These are phyloP conservation scores for Boechera retrofracta DNA, from an alignment of 345 rosid species.

Conservation along the genomic window DNA sequence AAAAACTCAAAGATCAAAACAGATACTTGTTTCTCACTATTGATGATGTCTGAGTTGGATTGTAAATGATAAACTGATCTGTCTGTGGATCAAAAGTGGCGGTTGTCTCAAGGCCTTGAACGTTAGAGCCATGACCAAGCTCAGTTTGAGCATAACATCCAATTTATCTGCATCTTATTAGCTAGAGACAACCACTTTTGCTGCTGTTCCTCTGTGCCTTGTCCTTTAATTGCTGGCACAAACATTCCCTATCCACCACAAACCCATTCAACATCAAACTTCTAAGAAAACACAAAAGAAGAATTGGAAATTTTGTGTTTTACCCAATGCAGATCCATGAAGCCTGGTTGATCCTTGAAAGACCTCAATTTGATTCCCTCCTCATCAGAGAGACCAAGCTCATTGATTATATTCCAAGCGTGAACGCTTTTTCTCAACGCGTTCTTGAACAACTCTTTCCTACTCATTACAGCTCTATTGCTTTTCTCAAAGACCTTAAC, in stretches of 20 bases:
- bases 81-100: constrained; percentile 85
- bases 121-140: constrained; percentile 98
- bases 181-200: constrained; percentile 91
- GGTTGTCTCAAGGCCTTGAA: constrained; percentile 96
- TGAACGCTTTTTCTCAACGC: constrained; percentile 71
- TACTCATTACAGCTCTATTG: constrained; percentile 58
- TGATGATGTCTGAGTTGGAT: constrained; percentile 90
- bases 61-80: constrained; percentile 81
- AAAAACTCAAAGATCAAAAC: background rate
- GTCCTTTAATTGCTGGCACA: constrained; percentile 90
- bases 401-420: constrained; percentile 78
- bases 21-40: constrained; percentile 55
- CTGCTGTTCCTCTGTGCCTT: constrained; percentile 89
- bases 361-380: constrained; percentile 61
- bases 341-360: constrained; percentile 81
- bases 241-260: constrained; percentile 74
- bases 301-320: constrained; percentile 32
- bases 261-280: constrained; percentile 50
- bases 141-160: constrained; percentile 99
- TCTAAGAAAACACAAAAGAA: constrained; percentile 45
- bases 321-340: constrained; percentile 92
- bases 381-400: constrained; percentile 81
- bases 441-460: constrained; percentile 87
- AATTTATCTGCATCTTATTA: constrained; percentile 78
- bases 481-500: constrained; percentile 80